Evolutionary conservation across 345 rosid species (phyloP).

Genomic region (Aquilaria sinensis): DNA sequence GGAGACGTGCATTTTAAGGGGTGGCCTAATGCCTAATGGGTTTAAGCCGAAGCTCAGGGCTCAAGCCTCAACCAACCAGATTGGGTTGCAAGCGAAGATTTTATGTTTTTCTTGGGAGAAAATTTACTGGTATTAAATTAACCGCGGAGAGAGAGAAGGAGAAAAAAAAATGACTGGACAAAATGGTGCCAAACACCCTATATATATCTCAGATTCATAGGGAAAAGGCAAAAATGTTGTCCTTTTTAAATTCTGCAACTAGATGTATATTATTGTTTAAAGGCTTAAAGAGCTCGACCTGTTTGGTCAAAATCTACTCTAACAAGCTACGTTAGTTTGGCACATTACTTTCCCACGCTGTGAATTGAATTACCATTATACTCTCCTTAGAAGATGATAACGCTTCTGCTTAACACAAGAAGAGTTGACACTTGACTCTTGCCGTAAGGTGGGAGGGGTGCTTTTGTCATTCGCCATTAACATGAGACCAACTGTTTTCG

Average conservation of each 20-base stretch:
- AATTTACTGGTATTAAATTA: slow-evolving; percentile 20
- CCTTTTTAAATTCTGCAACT: neutral
- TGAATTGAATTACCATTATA: neutral
- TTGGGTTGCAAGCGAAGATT: slow-evolving; percentile 6
- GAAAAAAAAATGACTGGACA: slow-evolving; percentile 18
- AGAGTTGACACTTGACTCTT: too few relatives aligned
- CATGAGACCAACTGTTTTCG: too few relatives aligned
- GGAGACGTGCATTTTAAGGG: slow-evolving; percentile 12
- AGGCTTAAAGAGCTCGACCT: neutral
- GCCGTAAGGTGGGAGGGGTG: too few relatives aligned
- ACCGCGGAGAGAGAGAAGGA: slow-evolving; percentile 20
- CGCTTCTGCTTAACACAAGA: too few relatives aligned
- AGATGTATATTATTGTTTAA: neutral
- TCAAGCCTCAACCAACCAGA: slow-evolving; percentile 18
- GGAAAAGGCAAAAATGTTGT: neutral
- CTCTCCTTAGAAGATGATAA: too few relatives aligned
- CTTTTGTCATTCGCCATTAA: too few relatives aligned
- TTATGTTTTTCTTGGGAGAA: slow-evolving; percentile 9
- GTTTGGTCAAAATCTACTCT: neutral
- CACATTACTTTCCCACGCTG: too few relatives aligned
- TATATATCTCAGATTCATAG: slow-evolving; percentile 15
- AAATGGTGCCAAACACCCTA: slow-evolving; percentile 13
- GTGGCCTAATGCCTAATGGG: neutral
- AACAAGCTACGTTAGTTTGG: too few relatives aligned
- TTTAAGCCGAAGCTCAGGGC: slow-evolving; percentile 9